Percentiles rank a stretch among this genome's conserved stretches.
These are phyloP conservation scores for Daldinia sp. DNA, from an alignment of 2,329 filamentous ascomycete genomes.

Conservation along the genomic window DNA sequence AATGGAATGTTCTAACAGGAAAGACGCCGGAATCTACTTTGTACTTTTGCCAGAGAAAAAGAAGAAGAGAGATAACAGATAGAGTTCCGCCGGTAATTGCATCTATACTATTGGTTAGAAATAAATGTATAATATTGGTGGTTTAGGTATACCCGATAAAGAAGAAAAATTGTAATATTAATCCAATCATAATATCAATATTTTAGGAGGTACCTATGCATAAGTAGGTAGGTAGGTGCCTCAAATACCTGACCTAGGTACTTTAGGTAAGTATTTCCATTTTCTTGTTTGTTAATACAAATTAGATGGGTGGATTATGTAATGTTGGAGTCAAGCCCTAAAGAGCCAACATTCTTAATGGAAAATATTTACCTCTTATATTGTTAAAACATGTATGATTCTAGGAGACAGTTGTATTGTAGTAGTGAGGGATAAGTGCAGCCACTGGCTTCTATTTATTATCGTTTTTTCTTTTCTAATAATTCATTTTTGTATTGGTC, in stretches of 20 bases:
- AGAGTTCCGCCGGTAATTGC: background rate
- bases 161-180: background rate
- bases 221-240: background rate
- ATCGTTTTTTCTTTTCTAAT: background rate
- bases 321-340: constrained; percentile 1
- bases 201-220: background rate
- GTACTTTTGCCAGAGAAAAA: background rate
- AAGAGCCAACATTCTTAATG: background rate
- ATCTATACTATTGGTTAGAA: background rate
- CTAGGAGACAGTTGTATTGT: too few relatives aligned
- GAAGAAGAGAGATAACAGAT: too few relatives aligned
- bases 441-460: background rate
- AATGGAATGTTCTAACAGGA: background rate
- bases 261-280: too few relatives aligned
- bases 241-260: too few relatives aligned
- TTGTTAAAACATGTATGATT: too few relatives aligned
- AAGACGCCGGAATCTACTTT: too few relatives aligned
- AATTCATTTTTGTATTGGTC: background rate
- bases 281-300: background rate
- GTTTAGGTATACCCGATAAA: too few relatives aligned
- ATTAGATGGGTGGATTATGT: background rate
- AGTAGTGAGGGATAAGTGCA: background rate
- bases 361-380: background rate
- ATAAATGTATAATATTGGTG: too few relatives aligned
- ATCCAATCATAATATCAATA: background rate